Evolutionary conservation across 441 rosid genomes (phyloP).

Genomic region (Gossypium laxum): DNA sequence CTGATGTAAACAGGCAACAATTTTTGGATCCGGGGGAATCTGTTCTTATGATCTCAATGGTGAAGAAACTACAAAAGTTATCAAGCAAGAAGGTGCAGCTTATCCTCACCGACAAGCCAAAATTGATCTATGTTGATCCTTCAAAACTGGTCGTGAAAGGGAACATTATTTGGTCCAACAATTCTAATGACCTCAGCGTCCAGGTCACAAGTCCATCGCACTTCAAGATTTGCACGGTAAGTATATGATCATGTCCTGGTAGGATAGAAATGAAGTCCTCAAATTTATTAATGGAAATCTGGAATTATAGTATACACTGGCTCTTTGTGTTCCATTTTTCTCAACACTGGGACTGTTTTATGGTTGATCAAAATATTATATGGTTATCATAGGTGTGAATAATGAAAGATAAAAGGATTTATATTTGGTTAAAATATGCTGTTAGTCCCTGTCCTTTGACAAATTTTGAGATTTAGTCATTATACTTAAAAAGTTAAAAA

Average conservation of each 20-base stretch:
- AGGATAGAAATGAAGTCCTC: not conserved
- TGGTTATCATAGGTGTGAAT: not conserved
- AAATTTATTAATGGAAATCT: not conserved
- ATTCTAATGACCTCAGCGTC: not conserved
- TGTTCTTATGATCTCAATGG: constrained; percentile 89
- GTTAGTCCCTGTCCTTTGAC: not conserved
- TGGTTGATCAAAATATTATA: not conserved
- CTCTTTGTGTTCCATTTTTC: not conserved
- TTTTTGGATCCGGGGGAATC: constrained; percentile 94
- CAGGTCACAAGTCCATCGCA: constrained; percentile 11
- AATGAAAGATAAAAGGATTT: not conserved
- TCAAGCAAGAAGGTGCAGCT: constrained; percentile 97
- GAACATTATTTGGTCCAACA: constrained; percentile 72
- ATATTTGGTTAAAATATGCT: not conserved
- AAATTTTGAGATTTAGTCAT: not conserved
- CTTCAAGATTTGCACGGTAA: constrained; percentile 88
- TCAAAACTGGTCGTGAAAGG: constrained; percentile 77
- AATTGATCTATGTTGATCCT: constrained; percentile 81
- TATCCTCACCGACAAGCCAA: constrained; percentile 91
- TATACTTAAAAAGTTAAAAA: not conserved
- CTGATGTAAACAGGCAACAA: constrained; percentile 67
- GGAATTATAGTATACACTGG: not conserved
- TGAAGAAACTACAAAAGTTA: constrained; percentile 81
- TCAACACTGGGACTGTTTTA: not conserved
- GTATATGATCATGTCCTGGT: constrained; percentile 8